Evolutionary conservation across 371 early-diverging fungal species (phyloP).

Genomic region (Lichtheimia hyalospora): DNA sequence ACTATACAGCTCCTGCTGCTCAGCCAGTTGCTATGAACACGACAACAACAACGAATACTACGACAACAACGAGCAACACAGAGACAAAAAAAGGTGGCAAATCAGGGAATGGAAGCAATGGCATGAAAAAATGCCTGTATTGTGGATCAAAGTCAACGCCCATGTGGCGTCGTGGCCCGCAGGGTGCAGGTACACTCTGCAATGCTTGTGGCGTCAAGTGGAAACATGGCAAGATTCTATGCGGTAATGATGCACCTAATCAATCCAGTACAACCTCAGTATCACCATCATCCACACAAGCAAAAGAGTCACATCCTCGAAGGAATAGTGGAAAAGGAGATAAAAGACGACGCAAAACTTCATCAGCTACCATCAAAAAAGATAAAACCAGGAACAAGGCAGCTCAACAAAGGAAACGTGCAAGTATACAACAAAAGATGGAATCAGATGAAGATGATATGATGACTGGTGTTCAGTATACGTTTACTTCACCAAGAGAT

Average conservation of each 20-base stretch:
- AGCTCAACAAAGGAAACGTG: not conserved
- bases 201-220: conserved; percentile 93
- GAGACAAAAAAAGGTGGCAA: not conserved
- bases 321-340: not conserved
- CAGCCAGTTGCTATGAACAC: not conserved
- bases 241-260: conserved; percentile 16
- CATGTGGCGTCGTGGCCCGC: conserved; percentile 90
- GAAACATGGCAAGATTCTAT: conserved; percentile 71
- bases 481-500: conserved; percentile 1
- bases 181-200: conserved; percentile 79
- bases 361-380: not conserved
- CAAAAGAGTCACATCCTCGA: no score
- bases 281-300: not conserved
- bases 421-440: not conserved
- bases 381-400: not conserved
- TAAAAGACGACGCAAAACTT: not conserved
- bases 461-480: conserved; percentile 5
- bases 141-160: conserved; percentile 85
- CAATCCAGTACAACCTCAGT: not conserved
- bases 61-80: not conserved
- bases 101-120: not conserved
- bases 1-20: not conserved
- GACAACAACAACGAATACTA: not conserved
- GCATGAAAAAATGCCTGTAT: conserved; percentile 62
- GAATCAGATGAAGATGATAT: conserved; percentile 14